These are phyloP conservation scores for Malassezia restricta DNA, from an alignment of 1,284 basidiomycete species.

Conservation along the genomic window DNA sequence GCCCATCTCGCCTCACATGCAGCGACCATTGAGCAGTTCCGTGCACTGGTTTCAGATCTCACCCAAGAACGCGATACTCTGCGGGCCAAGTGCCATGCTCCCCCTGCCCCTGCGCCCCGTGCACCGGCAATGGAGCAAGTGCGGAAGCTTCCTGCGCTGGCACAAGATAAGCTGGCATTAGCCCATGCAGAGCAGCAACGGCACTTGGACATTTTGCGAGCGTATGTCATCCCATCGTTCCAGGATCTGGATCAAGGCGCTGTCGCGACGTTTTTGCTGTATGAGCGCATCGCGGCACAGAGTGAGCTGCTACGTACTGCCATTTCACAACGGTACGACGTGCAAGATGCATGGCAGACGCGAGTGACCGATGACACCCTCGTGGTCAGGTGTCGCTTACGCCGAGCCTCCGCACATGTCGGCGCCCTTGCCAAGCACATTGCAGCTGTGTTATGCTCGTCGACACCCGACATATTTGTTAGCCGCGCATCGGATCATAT, in stretches of 20 bases:
- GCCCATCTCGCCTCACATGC: constrained; percentile 35
- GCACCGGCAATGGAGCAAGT: background rate
- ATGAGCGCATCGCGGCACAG: constrained; percentile 38
- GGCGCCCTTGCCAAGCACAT: constrained; percentile 35
- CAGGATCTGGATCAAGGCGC: constrained; percentile 36
- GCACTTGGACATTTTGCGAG: constrained; percentile 32
- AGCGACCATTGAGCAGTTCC: constrained; percentile 36
- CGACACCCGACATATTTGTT: constrained; percentile 31
- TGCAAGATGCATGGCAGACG: constrained; percentile 24
- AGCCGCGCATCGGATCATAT: constrained; percentile 62
- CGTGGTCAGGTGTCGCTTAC: constrained; percentile 35
- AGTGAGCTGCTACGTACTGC: constrained; percentile 35
- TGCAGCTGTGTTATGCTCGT: constrained; percentile 31
- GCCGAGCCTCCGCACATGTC: constrained; percentile 39
- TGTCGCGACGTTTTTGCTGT: constrained; percentile 34
- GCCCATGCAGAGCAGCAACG: constrained; percentile 25
- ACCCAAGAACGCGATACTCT: constrained; percentile 35
- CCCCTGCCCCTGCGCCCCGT: background rate
- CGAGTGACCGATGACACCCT: constrained; percentile 29
- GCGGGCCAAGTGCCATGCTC: constrained; percentile 19
- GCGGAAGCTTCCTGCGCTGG: background rate
- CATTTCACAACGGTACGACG: constrained; percentile 33
- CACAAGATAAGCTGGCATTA: constrained; percentile 21
- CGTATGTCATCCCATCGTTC: constrained; percentile 34
- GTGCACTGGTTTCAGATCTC: constrained; percentile 36